These are phyloP conservation scores for Vinca minor DNA, from an alignment of 257 asterid genomes.

Conservation along the genomic window DNA sequence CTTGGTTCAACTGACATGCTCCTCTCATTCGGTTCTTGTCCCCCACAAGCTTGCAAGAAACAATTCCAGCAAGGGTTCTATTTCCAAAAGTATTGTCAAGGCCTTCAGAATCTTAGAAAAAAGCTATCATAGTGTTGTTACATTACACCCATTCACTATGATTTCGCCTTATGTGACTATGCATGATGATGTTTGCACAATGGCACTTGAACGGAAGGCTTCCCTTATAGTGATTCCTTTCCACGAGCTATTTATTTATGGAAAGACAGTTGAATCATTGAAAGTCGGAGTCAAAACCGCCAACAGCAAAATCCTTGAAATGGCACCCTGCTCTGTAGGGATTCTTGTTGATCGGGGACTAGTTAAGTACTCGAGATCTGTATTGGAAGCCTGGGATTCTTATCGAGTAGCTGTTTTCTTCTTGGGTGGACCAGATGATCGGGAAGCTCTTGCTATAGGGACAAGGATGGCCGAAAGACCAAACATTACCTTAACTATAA, in stretches of 20 bases:
- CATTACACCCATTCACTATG: constrained; percentile 24
- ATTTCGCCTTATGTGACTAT: constrained; percentile 24
- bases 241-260: constrained; percentile 14
- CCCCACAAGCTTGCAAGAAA: constrained; percentile 25
- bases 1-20: constrained; percentile 27
- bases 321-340: constrained; percentile 28
- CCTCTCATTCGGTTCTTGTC: constrained; percentile 30
- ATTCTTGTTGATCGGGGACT: constrained; percentile 21
- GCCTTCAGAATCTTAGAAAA: constrained; percentile 26
- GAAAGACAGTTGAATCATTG: constrained; percentile 6
- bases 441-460: constrained; percentile 33
- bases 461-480: constrained; percentile 16
- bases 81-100: constrained; percentile 27
- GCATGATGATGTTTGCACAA: constrained; percentile 28
- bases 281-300: constrained; percentile 12
- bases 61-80: constrained; percentile 12
- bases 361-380: not conserved
- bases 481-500: constrained; percentile 16
- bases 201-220: constrained; percentile 23
- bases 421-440: constrained; percentile 36
- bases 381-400: not conserved
- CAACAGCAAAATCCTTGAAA: constrained; percentile 21
- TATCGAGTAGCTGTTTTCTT: constrained; percentile 25
- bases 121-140: constrained; percentile 11
- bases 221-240: constrained; percentile 27